These are phyloP conservation scores for Wilhelminamyces savonicus DNA, from an alignment of 805 yeast species.

Conservation along the genomic window DNA sequence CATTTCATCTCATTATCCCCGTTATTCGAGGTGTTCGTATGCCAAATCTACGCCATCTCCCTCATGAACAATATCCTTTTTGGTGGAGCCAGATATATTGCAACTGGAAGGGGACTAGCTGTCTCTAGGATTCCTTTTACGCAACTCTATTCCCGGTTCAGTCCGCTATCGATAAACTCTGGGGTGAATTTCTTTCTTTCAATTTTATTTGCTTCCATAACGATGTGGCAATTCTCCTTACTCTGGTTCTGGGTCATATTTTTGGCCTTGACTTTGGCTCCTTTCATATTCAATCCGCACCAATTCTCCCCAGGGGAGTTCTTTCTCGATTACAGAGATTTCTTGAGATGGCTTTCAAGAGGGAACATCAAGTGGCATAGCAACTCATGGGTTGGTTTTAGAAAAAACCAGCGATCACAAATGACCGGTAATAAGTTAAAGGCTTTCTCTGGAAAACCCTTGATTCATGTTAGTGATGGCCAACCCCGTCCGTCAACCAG, in stretches of 20 bases:
- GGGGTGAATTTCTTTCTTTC: conserved; percentile 68
- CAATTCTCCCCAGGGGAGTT: conserved; percentile 44
- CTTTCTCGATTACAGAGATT: conserved; percentile 44
- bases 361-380: conserved; percentile 56
- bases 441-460: too few species aligned
- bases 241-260: conserved; percentile 54
- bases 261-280: conserved; percentile 40
- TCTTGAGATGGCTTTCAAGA: conserved; percentile 67
- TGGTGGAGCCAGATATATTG: conserved; percentile 89
- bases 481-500: too few species aligned
- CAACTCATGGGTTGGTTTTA: conserved; percentile 76
- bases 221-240: conserved; percentile 77
- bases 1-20: conserved; percentile 85
- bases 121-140: conserved; percentile 72
- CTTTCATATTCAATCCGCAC: conserved; percentile 50
- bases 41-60: conserved; percentile 85
- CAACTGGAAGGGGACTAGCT: conserved; percentile 94
- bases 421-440: conserved; percentile 20
- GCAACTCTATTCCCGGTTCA: conserved; percentile 68
- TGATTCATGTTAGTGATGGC: too few species aligned
- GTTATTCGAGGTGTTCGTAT: conserved; percentile 88
- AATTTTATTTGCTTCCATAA: conserved; percentile 65
- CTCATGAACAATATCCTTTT: conserved; percentile 68
- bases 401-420: conserved; percentile 20
- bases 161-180: conserved; percentile 66